Base-by-base conservation (phyloP, 768 basidiomycete species). In the Russula dissimulans region DNA sequence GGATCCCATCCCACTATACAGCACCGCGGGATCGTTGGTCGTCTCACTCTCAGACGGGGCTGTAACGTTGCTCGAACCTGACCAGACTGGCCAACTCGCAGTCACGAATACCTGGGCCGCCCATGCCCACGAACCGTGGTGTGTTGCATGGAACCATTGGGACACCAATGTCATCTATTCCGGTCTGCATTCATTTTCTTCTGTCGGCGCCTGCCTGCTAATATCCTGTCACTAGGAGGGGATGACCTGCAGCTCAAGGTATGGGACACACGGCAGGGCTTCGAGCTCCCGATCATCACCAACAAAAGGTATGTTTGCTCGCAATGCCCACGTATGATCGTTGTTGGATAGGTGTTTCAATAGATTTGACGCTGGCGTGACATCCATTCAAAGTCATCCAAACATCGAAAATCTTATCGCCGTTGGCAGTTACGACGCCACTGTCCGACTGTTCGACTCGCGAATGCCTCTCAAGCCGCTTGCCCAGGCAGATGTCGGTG, bases 121-220 rank as follows among this genome's bases (percentile, higher is more conserved):
- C 1, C 97, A 98, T 67, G 91, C 94, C 59, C 84, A 85, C 67
- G 97, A 99, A 69, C 89, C 95, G 0, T 99, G 97, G 97, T 83
- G 92, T 51, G 84, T 88, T 1, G 84, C 89, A 1, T 98, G 92
- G 86, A 82, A 97, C 67, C 85, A 87, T 64, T 95, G 92, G 89
- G 75, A 94, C 60, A 75, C 77, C 1, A 83, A 84, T 67, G 71
- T 90, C 39, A 76, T 97, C 4, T 97, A 91, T 74, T 92, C 92
- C 11, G 95, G 94, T 89, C 49, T 50, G 74, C 48, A 12, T 46
- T 10, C 38, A 18, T 34, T 22, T 15, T 39, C 18, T 52, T n/a
- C 36, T 46, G 63, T 47, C 29, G 22, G 14, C 36, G 7, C n/a
- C 51, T 31, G 8, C 18, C 51, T 34, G 11, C 42, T 54, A 34